These are phyloP conservation scores for Tetrahymena borealis DNA, from an alignment of 73 alveolate genomes.

Conservation along the genomic window DNA sequence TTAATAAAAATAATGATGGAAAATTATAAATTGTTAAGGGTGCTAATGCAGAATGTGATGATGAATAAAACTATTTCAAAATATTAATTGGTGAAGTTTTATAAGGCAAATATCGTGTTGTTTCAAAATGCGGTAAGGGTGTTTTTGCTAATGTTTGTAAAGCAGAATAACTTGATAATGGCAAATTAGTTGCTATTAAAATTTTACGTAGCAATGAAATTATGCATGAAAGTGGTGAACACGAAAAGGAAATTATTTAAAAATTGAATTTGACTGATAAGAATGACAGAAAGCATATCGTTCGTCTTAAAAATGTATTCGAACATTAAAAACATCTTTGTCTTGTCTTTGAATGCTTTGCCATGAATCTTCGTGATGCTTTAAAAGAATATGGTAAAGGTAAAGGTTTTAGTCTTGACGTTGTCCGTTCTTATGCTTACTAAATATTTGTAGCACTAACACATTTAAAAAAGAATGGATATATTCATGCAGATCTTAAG, in stretches of 20 bases:
- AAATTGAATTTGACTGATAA: slow-evolving; percentile 56
- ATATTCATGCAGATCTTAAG: slow-evolving; percentile 79
- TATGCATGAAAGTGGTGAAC: slow-evolving; percentile 65
- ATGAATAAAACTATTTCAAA: slow-evolving; percentile 6
- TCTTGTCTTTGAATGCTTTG: slow-evolving; percentile 65
- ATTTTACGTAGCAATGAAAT: slow-evolving; percentile 59
- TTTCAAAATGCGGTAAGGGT: slow-evolving; percentile 33
- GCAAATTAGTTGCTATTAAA: slow-evolving; percentile 57
- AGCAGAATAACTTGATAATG: slow-evolving; percentile 28
- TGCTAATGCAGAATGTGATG: slow-evolving; percentile 2
- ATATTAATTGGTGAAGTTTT: slow-evolving; percentile 24
- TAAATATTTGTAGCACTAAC: slow-evolving; percentile 71
- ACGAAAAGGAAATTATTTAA: slow-evolving; percentile 54
- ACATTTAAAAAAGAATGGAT: slow-evolving; percentile 40
- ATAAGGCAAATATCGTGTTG: slow-evolving; percentile 10
- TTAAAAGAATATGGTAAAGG: slow-evolving; percentile 59
- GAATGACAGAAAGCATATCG: slow-evolving; percentile 49
- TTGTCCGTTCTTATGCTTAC: slow-evolving; percentile 66
- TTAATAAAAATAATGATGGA: background rate
- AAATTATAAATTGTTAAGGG: background rate
- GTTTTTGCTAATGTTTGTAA: slow-evolving; percentile 46
- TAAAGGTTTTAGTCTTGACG: slow-evolving; percentile 61
- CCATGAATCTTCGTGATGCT: slow-evolving; percentile 69
- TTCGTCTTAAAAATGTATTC: slow-evolving; percentile 59
- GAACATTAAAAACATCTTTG: slow-evolving; percentile 68